Evolutionary conservation across 495 filamentous ascomycete genomes (phyloP), one percentile per base, ranked within the genome.

Genomic region (Lepidopterella palustris): DNA sequence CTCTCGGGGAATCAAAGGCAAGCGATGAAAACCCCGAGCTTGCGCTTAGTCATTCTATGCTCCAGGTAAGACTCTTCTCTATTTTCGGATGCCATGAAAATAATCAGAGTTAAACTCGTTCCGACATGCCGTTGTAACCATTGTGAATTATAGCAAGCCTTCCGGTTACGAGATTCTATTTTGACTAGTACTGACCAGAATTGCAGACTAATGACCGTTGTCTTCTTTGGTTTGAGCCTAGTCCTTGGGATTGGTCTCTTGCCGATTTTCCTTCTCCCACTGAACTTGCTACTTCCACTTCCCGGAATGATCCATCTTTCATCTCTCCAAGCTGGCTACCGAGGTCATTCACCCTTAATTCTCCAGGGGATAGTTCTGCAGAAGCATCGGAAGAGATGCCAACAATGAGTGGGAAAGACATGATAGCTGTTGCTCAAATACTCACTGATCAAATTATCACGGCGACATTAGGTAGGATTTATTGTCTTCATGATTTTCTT

Each of bases 401-500:
- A 5, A 45, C 53, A 0, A 50, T 68, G 21, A 64, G 53, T 28
- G 56, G 25, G n/a, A 67, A 62, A 26, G 80, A 84, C 42, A 74
- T 77, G 45, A 80, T 86, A 50, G 78, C 77, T 18, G 72, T 81
- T 27, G 83, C 81, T 5, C 83, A 86, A 63, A 78, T 84, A 26
- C 69, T 86, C n/a, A 81, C 81, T 1, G 81, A 83, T 57, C 83
- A 86, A 60, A 76, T 80, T 27, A 76, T 78, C 5, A 77, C 71
- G 20, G 55, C 63, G 3, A 61, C 61, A 20, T 40, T 64, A 18
- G 26, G 27, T 21, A 48, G 13, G 29, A n/a, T 25, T 18, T 32
- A 24, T n/a, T 21, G 9, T 8, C 31, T 35, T 18, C 21, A 18
- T 26, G 20, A 35, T 25, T 11, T n/a, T n/a, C n/a, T n/a, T n/a